A percentile compares a stretch with the other conserved stretches of the same genome.
These are phyloP conservation scores for Epichloe typhina DNA, from an alignment of 2,329 filamentous ascomycete genomes.

Conservation along the genomic window DNA sequence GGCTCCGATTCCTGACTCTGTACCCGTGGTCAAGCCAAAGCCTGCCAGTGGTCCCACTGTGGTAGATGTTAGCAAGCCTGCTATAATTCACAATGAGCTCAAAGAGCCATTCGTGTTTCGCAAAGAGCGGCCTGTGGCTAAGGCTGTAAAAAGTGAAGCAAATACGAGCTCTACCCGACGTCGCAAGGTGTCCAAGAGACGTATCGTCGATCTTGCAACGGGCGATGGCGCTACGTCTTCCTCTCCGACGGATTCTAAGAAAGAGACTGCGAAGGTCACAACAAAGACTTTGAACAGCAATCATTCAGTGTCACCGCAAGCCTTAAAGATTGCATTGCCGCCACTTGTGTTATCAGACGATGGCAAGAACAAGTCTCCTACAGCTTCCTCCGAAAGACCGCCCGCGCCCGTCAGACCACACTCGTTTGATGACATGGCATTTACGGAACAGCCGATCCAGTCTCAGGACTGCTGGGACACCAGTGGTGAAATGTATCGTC, in stretches of 20 bases:
- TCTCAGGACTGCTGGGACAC: constrained; percentile 52
- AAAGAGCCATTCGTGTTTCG: constrained; percentile 39
- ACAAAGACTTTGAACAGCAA: constrained; percentile 19
- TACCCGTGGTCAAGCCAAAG: constrained; percentile 64
- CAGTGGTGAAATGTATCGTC: constrained; percentile 67
- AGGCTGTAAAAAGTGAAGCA: constrained; percentile 42
- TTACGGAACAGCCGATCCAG: constrained; percentile 15
- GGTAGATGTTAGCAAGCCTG: constrained; percentile 55
- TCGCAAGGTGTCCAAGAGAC: constrained; percentile 44
- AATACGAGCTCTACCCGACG: constrained; percentile 47
- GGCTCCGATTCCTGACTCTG: constrained; percentile 58
- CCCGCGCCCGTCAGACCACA: background rate
- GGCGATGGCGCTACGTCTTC: constrained; percentile 25
- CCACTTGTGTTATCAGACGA: constrained; percentile 19
- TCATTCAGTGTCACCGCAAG: constrained; percentile 31
- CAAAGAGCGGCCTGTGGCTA: constrained; percentile 44
- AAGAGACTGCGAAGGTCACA: constrained; percentile 10
- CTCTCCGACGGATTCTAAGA: constrained; percentile 13
- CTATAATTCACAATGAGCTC: constrained; percentile 40
- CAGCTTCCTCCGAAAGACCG: background rate
- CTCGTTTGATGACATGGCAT: background rate
- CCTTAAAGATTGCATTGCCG: constrained; percentile 23
- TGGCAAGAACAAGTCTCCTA: constrained; percentile 13
- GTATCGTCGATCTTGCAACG: constrained; percentile 52
- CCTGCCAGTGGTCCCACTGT: constrained; percentile 48